Conservation (phyloP, 768 basidiomycete species). For the Tephrocybe sp. region DNA sequence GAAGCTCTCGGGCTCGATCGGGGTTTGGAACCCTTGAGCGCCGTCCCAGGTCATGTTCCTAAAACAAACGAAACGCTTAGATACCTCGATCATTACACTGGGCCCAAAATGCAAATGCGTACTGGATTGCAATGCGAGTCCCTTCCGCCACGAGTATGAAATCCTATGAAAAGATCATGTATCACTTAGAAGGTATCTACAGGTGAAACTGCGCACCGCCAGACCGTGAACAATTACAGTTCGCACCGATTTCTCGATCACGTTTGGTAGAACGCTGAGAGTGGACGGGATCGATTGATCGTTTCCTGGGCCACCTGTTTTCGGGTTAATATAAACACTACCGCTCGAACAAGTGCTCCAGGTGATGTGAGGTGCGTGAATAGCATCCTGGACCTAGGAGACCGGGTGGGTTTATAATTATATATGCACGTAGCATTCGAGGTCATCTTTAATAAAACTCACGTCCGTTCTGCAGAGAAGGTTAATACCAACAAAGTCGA, state of each 20-base stretch:
- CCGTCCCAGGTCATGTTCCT: conserved; percentile 55
- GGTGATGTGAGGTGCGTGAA: conserved; percentile 62
- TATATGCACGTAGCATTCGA: background rate
- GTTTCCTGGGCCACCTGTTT: conserved; percentile 29
- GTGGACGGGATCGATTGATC: conserved; percentile 59
- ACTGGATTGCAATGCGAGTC: conserved; percentile 56
- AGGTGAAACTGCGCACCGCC: conserved; percentile 39
- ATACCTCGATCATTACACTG: background rate
- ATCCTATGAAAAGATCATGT: conserved; percentile 23
- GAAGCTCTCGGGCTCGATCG: conserved; percentile 58
- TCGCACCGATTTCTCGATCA: conserved; percentile 66
- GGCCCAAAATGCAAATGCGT: conserved; percentile 12
- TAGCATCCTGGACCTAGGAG: conserved; percentile 43
- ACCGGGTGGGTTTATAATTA: background rate
- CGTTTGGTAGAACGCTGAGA: conserved; percentile 61
- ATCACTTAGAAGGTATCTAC: background rate
- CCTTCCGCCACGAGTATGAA: conserved; percentile 43
- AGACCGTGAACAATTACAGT: conserved; percentile 68
- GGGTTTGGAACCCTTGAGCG: conserved; percentile 64
- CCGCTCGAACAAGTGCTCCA: conserved; percentile 55
- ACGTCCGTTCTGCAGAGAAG: conserved; percentile 32
- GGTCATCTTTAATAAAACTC: background rate
- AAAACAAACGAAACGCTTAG: background rate
- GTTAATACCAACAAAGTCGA: background rate
- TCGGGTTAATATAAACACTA: conserved; percentile 50